Evolutionary conservation across 2,329 filamentous ascomycete species (phyloP).

Genomic region (Elsinoe necatrix): DNA sequence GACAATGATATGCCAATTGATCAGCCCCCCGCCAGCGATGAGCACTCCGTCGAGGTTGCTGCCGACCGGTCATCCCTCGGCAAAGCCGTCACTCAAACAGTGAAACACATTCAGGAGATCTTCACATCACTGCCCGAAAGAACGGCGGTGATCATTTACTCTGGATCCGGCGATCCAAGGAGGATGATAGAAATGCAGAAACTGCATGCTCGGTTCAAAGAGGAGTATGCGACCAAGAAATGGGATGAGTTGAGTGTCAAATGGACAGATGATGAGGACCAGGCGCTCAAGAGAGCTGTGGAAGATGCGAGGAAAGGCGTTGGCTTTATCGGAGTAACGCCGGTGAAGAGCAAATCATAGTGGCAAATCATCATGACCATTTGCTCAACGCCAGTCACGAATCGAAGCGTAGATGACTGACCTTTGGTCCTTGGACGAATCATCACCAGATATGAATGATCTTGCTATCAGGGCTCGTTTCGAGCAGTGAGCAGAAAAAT

Average conservation of each 20-base stretch:
- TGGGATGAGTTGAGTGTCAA: conserved; percentile 56
- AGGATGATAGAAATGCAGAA: conserved; percentile 48
- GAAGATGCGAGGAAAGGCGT: conserved; percentile 49
- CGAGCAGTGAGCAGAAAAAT: no score
- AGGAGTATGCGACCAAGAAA: conserved; percentile 51
- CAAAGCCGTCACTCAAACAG: conserved; percentile 32
- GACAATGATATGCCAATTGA: conserved; percentile 26
- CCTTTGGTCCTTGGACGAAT: no score
- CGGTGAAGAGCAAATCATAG: background rate
- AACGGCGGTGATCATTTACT: conserved; percentile 55
- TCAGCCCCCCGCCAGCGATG: background rate
- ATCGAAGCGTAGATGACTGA: no score
- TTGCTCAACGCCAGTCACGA: no score
- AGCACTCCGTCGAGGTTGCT: conserved; percentile 15
- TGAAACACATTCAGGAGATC: conserved; percentile 43
- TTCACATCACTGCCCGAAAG: conserved; percentile 50
- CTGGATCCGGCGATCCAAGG: conserved; percentile 54
- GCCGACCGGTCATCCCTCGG: conserved; percentile 17
- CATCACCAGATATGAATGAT: no score
- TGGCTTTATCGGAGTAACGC: conserved; percentile 51
- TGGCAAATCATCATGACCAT: background rate
- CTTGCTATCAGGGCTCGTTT: no score
- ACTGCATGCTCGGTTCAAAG: conserved; percentile 47
- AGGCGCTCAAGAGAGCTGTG: conserved; percentile 49
- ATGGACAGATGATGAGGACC: conserved; percentile 58